Conservation (phyloP, 768 basidiomycete species). For the Tricholoma saponaceum region DNA sequence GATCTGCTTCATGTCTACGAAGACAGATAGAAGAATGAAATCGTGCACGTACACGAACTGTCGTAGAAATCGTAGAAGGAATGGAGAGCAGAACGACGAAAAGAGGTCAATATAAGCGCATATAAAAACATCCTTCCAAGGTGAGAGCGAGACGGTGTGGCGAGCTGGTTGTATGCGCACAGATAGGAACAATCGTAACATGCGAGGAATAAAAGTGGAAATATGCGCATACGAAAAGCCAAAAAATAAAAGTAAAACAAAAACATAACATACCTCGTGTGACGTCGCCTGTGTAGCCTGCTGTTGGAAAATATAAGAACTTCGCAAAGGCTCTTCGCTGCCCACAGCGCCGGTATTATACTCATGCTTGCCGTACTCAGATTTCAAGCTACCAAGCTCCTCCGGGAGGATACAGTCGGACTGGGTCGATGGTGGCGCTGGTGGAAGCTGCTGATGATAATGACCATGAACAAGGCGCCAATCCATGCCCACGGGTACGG, state of each 20-base stretch:
- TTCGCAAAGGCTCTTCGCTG: neutral
- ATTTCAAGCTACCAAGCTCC: neutral
- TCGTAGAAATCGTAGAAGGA: too few relatives aligned
- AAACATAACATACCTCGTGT: neutral
- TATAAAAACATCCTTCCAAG: too few relatives aligned
- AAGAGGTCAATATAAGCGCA: too few relatives aligned
- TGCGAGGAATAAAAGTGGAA: too few relatives aligned
- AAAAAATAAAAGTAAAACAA: neutral
- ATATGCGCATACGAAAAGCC: neutral
- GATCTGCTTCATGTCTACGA: too few relatives aligned
- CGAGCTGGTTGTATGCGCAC: too few relatives aligned
- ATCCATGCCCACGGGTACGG: conserved; percentile 23
- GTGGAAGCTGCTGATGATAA: conserved; percentile 19
- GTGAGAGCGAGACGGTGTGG: too few relatives aligned
- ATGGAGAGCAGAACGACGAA: too few relatives aligned
- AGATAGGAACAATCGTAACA: too few relatives aligned
- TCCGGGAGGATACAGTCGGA: conserved; percentile 9
- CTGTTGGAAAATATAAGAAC: conserved; percentile 7
- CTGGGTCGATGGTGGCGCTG: too few relatives aligned
- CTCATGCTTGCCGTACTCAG: neutral
- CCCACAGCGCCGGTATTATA: conserved; percentile 8
- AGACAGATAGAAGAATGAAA: too few relatives aligned
- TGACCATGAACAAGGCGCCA: conserved; percentile 34
- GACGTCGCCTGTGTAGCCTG: conserved; percentile 12
- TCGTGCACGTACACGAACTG: too few relatives aligned